A percentile compares a stretch with the other conserved stretches of the same genome.
Conservation (phyloP, 768 basidiomycete species). For the Russula abietina region DNA sequence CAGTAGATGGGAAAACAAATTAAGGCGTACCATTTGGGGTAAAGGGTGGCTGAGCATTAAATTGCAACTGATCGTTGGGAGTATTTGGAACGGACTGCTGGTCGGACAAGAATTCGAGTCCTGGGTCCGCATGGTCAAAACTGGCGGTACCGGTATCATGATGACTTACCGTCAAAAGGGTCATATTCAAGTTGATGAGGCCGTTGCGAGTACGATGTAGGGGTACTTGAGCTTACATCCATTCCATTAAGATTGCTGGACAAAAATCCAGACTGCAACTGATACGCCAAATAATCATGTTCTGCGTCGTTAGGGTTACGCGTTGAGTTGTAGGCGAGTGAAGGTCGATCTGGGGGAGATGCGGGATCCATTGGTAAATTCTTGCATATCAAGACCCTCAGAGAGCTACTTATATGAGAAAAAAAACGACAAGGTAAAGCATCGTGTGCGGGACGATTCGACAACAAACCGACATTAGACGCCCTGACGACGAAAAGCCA, state of each 20-base stretch:
- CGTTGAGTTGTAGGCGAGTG: not conserved
- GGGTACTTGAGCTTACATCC: too few relatives aligned
- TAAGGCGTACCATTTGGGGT: not conserved
- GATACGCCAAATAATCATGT: not conserved
- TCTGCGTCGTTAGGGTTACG: too few relatives aligned
- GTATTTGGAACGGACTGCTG: not conserved
- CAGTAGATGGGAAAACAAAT: not conserved
- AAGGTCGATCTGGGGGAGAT: not conserved
- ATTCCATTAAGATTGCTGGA: not conserved
- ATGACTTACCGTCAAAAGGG: not conserved
- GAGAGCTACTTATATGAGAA: not conserved
- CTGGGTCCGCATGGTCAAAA: not conserved
- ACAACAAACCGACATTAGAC: not conserved
- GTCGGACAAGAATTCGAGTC: not conserved
- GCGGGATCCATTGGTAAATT: not conserved
- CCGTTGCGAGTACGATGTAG: not conserved
- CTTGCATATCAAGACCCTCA: not conserved
- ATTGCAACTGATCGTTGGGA: not conserved
- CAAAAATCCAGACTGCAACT: too few relatives aligned
- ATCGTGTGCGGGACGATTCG: not conserved
- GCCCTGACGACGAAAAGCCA: not conserved
- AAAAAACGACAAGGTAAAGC: not conserved
- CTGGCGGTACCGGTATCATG: not conserved
- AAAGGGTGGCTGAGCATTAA: too few relatives aligned
- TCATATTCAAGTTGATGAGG: not conserved